Evolutionary conservation across 2,329 filamentous ascomycete species (phyloP), one percentile per base, ranked within the genome.

Genomic region (Aspergillus flavus): DNA sequence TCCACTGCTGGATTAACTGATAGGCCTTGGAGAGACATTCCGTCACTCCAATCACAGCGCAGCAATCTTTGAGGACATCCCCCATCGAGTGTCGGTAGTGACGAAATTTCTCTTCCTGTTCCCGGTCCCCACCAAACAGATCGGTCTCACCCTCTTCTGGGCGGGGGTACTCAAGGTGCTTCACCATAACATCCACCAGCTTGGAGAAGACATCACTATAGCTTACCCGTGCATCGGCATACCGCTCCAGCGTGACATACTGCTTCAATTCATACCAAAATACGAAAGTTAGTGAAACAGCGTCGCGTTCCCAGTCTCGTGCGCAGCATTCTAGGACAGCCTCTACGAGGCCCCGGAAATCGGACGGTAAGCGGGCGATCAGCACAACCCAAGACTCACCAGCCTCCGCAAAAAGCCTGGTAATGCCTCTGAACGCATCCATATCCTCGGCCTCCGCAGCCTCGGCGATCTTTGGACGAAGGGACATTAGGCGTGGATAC

Each of bases 181-280:
- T 89, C 63, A 99, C 89, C 83, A 99, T 91, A 68, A 98, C 89
- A 74, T 98, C 94, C 63, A 99, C 94, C 45, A 99, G 84, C 74
- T 91, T 91, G 2, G 93, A 91, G 78, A 93, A 99, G 54, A 97
- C 82, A 68, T 96, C 92, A 41, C 92, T 84, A 61, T 93, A 87
- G 71, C 91, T 85, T 66, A 93, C 78, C 58, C 94, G 88, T 46
- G 94, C 91, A 71, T 93, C 86, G 58, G 92, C 91, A 75, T 97
- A 99, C 69, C 90, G 90, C 41, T 98, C 94, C 59, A 99, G 80
- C 1, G 94, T 93, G 55, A 99, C 84, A 76, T 96, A 97, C 76
- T 97, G 93, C 83, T 99, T 99, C 54, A 99, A 85, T 75, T 99
- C 95, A 76, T 96, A 98, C 95, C 95, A 99, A 81, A 99, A 98